phyloP scores from a whole-genome alignment of 305 asterid species.

The Rubia peregrina region DNA sequence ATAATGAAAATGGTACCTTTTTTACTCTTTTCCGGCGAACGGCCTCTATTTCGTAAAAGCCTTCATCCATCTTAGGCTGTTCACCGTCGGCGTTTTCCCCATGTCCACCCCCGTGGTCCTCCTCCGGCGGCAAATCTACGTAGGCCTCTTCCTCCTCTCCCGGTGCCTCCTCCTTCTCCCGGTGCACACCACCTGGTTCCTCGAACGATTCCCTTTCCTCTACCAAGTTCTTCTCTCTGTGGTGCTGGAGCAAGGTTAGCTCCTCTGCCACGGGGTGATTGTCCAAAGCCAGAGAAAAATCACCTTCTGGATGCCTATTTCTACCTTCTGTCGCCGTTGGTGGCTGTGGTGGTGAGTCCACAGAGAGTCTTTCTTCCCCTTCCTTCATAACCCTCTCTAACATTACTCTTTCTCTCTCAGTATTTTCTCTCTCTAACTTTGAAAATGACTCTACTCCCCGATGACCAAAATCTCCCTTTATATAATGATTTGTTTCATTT shows the following conservation, averaged over 20 bases:
- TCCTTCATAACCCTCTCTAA: neutral
- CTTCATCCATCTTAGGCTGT: slow-evolving; percentile 72
- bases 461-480: neutral
- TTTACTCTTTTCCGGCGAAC: slow-evolving; percentile 70
- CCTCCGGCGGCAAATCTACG: slow-evolving; percentile 29
- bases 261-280: neutral
- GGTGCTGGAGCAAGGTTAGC: neutral
- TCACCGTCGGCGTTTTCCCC: slow-evolving; percentile 27
- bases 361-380: neutral
- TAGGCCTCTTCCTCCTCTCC: slow-evolving; percentile 29
- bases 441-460: neutral
- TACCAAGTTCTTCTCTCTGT: no score
- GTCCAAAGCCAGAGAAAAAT: no score
- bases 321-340: neutral
- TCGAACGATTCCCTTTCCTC: no score
- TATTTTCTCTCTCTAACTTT: neutral
- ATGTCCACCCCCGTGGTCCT: slow-evolving; percentile 24
- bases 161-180: slow-evolving; percentile 16
- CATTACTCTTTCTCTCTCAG: neutral
- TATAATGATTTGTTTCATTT: neutral
- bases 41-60: slow-evolving; percentile 78
- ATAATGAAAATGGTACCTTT: slow-evolving; percentile 27
- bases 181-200: no score
- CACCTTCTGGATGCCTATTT: neutral
- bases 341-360: neutral